Conservation (phyloP, 176 grass and related monocot species). For the Oryza longistaminata region DNA sequence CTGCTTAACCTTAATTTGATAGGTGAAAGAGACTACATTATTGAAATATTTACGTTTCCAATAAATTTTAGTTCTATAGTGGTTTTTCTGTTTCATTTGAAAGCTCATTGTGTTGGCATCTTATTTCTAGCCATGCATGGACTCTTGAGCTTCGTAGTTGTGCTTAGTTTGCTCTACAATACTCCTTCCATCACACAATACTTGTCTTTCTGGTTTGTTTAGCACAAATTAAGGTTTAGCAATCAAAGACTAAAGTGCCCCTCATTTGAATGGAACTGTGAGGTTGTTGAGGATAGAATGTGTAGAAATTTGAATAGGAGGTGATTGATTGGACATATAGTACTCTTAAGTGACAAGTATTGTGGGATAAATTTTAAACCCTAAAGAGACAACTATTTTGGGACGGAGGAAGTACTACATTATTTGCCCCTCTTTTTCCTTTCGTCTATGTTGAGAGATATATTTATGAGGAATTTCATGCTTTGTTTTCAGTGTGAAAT, state of each 20-base stretch:
- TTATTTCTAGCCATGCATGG: background rate
- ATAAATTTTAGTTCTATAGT: background rate
- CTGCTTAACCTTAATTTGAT: background rate
- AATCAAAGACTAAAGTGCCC: too few relatives aligned
- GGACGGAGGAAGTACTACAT: background rate
- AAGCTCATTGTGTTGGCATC: background rate
- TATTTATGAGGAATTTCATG: constrained; percentile 48
- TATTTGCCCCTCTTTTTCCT: constrained; percentile 13
- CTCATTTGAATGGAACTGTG: too few relatives aligned
- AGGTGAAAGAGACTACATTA: background rate
- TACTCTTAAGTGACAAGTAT: too few relatives aligned
- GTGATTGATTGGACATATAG: too few relatives aligned
- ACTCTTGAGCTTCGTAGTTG: background rate
- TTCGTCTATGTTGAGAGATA: constrained; percentile 13
- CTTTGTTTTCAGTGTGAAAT: constrained; percentile 98
- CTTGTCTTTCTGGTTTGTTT: too few relatives aligned
- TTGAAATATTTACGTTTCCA: background rate
- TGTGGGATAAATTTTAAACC: too few relatives aligned
- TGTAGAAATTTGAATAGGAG: too few relatives aligned
- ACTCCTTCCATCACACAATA: background rate
- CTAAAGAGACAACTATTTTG: too few relatives aligned
- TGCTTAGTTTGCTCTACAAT: background rate
- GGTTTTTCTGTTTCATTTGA: too few relatives aligned
- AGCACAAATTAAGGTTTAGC: too few relatives aligned
- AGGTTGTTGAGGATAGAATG: too few relatives aligned